Base-by-base conservation (phyloP, 2,329 filamentous ascomycete genomes). In the Exserohilum rostratum region DNA sequence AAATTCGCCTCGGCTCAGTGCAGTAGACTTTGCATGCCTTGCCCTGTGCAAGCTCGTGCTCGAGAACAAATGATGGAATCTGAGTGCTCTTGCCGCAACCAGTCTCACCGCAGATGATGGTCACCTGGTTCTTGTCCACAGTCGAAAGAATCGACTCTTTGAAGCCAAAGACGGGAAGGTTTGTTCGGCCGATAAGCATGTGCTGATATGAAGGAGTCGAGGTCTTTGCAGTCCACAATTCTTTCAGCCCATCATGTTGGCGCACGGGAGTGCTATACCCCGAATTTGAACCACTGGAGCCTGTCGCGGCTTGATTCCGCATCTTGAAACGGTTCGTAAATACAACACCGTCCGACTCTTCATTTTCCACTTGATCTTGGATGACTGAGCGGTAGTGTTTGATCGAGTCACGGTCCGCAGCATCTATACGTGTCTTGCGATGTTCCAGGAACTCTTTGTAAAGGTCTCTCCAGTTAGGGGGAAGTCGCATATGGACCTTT, bases 71-170 rank as follows among this genome's bases (percentile, higher is more conserved):
- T 0, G 93, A 88, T 5, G 95, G 95, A n/a, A 97, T 89, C 69
- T 99, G 95, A 0, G 95, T 99, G 75, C 92, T 97, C 80, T 99
- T 99, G 61, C 95, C 95, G 72, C 90, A 97, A 64, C 95, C 95
- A 2, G 95, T 99, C 77, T 99, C 95, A 71, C 95, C 95, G 71
- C 93, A 98, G 27, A 99, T 85, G 55, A 99, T 97, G 9, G 95
- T 87, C 9, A 96, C 89, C 68, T 95, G 93, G 61, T 96, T 85
- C 18, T 84, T 81, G 42, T 91, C 88, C 27, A 99, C 87, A 2
- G 90, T 85, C 22, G 85, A 81, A 11, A 98, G 78, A 6, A 97
- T 91, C 45, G 91, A 84, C 11, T 90, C 80, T 62, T 87, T 88
- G 73, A 95, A 97, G 11, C 85, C 82, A 85, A 90, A 97, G 80